These are phyloP conservation scores for Stenocarpella maydis DNA, from an alignment of 2,329 filamentous ascomycete species.

Conservation along the genomic window DNA sequence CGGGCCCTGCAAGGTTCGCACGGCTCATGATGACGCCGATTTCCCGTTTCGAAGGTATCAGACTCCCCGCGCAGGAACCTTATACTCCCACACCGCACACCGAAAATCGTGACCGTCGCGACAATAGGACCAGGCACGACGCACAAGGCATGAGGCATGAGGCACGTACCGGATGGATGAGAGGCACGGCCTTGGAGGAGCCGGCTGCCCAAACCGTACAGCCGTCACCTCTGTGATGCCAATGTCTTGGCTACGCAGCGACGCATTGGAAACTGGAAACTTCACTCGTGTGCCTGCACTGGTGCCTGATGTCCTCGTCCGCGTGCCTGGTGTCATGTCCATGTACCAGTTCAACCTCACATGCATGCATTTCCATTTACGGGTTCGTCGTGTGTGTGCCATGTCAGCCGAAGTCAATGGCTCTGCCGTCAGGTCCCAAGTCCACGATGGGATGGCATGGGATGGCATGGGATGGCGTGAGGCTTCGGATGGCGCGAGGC, in stretches of 20 bases:
- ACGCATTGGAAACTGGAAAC: slow-evolving; percentile 7
- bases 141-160: not conserved
- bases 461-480: slow-evolving; percentile 11
- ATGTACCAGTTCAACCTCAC: not conserved
- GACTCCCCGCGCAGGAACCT: slow-evolving; percentile 4
- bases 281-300: too few relatives aligned
- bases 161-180: too few relatives aligned
- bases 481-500: slow-evolving; percentile 8
- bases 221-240: slow-evolving; percentile 6
- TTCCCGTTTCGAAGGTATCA: not conserved
- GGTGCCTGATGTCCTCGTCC: too few relatives aligned
- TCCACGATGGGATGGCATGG: slow-evolving; percentile 21
- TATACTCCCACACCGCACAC: not conserved
- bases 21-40: not conserved
- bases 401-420: slow-evolving; percentile 25
- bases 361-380: not conserved
- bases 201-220: slow-evolving; percentile 4
- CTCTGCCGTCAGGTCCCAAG: not conserved
- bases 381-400: not conserved
- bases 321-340: slow-evolving; percentile 8
- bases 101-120: not conserved
- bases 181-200: not conserved
- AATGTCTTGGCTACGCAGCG: slow-evolving; percentile 17
- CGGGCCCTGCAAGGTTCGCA: not conserved
- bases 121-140: not conserved